Percentiles rank a stretch among this genome's conserved stretches.
Evolutionary conservation across 768 basidiomycete species (phyloP).

Genomic region (Ramaria rubella): DNA sequence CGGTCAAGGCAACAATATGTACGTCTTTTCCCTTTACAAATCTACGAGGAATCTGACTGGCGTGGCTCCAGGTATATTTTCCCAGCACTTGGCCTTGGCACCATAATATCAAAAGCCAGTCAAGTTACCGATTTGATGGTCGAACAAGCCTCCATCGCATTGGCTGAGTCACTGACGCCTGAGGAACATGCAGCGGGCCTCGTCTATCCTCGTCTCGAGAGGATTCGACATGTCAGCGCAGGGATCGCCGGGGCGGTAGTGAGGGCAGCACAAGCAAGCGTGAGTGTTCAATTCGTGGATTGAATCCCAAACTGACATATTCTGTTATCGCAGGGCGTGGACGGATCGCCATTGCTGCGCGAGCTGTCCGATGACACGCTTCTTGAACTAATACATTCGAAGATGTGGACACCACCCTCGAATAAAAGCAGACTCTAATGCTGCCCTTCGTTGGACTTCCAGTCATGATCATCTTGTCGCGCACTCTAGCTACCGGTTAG

Average conservation of each 20-base stretch:
- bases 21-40: neutral
- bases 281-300: slow-evolving; percentile 13
- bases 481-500: too few species aligned
- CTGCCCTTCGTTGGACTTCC: too few species aligned
- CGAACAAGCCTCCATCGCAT: slow-evolving; percentile 31
- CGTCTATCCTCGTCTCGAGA: slow-evolving; percentile 35
- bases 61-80: slow-evolving; percentile 14
- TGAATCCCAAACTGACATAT: neutral
- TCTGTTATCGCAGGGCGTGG: neutral
- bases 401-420: slow-evolving; percentile 6
- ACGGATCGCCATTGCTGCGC: neutral
- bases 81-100: slow-evolving; percentile 23
- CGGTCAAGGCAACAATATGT: slow-evolving; percentile 40
- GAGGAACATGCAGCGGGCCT: slow-evolving; percentile 29
- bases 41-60: neutral
- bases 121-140: slow-evolving; percentile 34
- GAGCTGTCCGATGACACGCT: slow-evolving; percentile 8
- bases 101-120: slow-evolving; percentile 26
- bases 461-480: too few species aligned
- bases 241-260: slow-evolving; percentile 31
- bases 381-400: slow-evolving; percentile 2
- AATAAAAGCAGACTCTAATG: neutral
- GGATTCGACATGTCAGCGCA: slow-evolving; percentile 33
- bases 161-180: slow-evolving; percentile 27
- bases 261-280: slow-evolving; percentile 28